Evolutionary conservation across 2,329 filamentous ascomycete genomes (phyloP), one percentile per base, ranked within the genome.

Genomic region (Fusarium longipes): DNA sequence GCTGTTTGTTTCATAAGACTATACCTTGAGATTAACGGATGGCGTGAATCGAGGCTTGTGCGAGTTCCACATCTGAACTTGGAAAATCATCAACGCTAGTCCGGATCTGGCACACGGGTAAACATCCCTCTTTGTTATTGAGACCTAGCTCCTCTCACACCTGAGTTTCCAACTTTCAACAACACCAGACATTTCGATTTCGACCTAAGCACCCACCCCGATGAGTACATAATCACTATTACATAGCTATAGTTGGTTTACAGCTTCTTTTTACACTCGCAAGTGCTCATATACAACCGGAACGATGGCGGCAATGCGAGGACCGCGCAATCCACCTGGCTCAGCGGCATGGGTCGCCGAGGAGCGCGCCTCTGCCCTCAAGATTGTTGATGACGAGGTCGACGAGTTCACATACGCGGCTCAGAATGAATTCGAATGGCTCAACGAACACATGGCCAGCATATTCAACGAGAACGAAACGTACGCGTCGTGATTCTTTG

Each of bases 391-490:
- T 44, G 87, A 93, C 56, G 96, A 98, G 78, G 87, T 92, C 54
- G 95, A 98, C 70, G 96, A 99, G 80, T 96, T 98, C 75, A 88
- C 92, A 40, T 98, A 92, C 80, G 93, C 93, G 29, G 94, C 93
- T 65, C 89, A 92, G 59, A 97, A 98, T 80, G 96, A 99, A 78
- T 83, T 98, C 75, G 94, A 98, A 77, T 99, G 96, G 96, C 84
- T 99, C 73, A 98, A 99, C 75, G 96, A 98, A 81, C 96, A 99
- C 78, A 97, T 99, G 95, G 88, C 89, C 48, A 93, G 97, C 67
- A 93, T 99, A 74, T 97, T 98, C 77, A 91, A 89, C 73, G 89
- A 91, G 72, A 91, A 93, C 75, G 89, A 94, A 80, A 87, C 93
- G 96, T 97, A 87, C 74, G 76, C 51, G 65, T 65, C 25, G 12